These are phyloP conservation scores for Phytophthora rubi DNA, from an alignment of 352 stramenopile species.

Conservation along the genomic window DNA sequence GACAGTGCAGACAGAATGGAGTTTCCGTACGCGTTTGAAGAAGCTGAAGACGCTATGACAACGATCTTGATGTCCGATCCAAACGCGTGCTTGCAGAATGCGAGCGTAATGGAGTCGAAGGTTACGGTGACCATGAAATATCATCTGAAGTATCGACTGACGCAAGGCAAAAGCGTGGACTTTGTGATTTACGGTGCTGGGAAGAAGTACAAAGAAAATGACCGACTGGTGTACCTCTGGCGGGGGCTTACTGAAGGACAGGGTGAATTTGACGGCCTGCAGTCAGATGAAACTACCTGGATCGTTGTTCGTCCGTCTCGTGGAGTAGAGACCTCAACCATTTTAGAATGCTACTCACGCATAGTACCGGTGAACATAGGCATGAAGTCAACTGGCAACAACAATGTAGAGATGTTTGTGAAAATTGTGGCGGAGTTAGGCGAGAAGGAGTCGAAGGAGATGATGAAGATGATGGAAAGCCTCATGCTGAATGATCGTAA, in stretches of 20 bases:
- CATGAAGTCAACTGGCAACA: slow-evolving; percentile 2
- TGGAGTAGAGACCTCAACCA: background rate
- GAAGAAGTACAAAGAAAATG: slow-evolving; percentile 37
- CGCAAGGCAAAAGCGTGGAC: background rate
- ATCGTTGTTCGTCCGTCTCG: slow-evolving; percentile 30
- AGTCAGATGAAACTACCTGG: slow-evolving; percentile 56
- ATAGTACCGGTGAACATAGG: slow-evolving; percentile 29
- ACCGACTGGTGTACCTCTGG: slow-evolving; percentile 56
- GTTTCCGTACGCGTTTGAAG: slow-evolving; percentile 17
- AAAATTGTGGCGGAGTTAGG: slow-evolving; percentile 25
- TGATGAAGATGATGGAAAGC: slow-evolving; percentile 27
- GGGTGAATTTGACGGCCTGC: slow-evolving; percentile 35
- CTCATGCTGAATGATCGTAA: slow-evolving; percentile 15
- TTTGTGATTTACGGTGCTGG: slow-evolving; percentile 30
- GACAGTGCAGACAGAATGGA: slow-evolving; percentile 25
- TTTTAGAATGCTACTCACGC: slow-evolving; percentile 39
- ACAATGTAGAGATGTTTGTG: slow-evolving; percentile 24
- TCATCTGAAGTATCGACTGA: slow-evolving; percentile 16
- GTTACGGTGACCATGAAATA: slow-evolving; percentile 40
- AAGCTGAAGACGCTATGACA: slow-evolving; percentile 10
- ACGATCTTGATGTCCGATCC: slow-evolving; percentile 17
- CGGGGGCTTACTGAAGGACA: slow-evolving; percentile 41
- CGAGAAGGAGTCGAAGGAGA: slow-evolving; percentile 24
- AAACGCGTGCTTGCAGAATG: background rate
- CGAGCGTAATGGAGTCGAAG: background rate